phyloP scores from a whole-genome alignment of 2,329 filamentous ascomycete genomes.

The Fusarium phyllophilum region DNA sequence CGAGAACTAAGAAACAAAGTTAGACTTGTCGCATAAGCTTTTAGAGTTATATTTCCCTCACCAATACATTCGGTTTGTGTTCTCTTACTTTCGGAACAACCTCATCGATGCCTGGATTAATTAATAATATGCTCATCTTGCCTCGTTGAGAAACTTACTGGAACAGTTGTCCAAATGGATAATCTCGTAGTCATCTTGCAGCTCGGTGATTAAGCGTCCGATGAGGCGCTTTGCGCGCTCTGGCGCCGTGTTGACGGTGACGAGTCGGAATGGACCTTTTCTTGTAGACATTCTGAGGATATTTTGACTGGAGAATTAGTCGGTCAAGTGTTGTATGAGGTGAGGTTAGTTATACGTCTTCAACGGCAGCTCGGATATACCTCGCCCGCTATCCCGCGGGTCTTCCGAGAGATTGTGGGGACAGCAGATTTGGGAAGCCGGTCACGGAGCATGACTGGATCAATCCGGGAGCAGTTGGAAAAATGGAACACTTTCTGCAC shows the following conservation, averaged over 20 bases:
- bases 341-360: background rate
- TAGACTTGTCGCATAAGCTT: accelerated
- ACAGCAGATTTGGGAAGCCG: background rate
- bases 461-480: background rate
- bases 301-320: accelerated
- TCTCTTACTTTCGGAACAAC: slow-evolving; percentile 13
- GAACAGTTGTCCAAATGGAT: slow-evolving; percentile 12
- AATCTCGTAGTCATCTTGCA: slow-evolving; percentile 10
- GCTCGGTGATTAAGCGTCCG: background rate
- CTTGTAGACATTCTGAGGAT: background rate
- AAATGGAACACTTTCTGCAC: accelerated
- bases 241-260: slow-evolving; percentile 10
- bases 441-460: background rate
- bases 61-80: slow-evolving; percentile 5
- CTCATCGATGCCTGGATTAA: background rate
- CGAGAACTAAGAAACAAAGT: background rate
- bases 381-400: background rate
- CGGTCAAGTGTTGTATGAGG: background rate
- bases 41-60: accelerated
- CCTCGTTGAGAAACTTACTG: accelerated
- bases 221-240: slow-evolving; percentile 14
- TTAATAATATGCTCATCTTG: accelerated
- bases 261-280: slow-evolving; percentile 4
- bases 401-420: background rate
- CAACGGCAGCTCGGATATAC: background rate